Percentiles rank a stretch among this genome's conserved stretches.
phyloP scores from a whole-genome alignment of 176 grass and related monocot species.

The Aegilops tauschii region DNA sequence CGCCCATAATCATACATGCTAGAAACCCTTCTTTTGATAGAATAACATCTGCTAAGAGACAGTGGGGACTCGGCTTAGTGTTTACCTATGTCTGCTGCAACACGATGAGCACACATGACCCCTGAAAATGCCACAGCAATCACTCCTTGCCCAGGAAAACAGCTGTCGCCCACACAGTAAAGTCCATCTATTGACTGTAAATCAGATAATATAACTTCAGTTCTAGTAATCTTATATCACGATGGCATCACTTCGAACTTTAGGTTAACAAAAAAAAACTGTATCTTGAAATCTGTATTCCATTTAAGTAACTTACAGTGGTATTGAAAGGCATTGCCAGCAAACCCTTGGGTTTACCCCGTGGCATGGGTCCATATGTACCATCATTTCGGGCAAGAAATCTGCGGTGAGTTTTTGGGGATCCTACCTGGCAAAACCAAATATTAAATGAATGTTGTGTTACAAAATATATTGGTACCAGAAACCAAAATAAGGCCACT shows the following conservation, averaged over 20 bases:
- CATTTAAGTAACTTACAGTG: constrained; percentile 62
- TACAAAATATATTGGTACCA: not conserved
- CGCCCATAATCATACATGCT: constrained; percentile 1
- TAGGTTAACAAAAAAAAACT: not conserved
- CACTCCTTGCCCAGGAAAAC: constrained; percentile 95
- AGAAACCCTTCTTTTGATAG: not conserved
- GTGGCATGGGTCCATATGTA: constrained; percentile 95
- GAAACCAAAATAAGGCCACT: not conserved
- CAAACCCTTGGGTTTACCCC: constrained; percentile 77
- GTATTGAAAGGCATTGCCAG: constrained; percentile 96
- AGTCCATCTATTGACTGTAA: constrained; percentile 89
- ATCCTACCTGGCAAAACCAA: constrained; percentile 66
- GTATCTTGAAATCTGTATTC: constrained; percentile 1
- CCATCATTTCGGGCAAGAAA: constrained; percentile 86
- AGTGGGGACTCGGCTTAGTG: not conserved
- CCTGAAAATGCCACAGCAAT: constrained; percentile 97
- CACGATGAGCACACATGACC: constrained; percentile 93
- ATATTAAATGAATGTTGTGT: not conserved
- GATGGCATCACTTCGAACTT: not conserved
- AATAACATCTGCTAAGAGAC: not conserved
- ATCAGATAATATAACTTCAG: constrained; percentile 8
- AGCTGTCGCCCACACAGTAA: constrained; percentile 94
- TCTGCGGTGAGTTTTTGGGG: constrained; percentile 92
- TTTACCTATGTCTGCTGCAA: constrained; percentile 93
- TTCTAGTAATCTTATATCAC: not conserved